phyloP scores from a whole-genome alignment of 768 basidiomycete species.

The Calocybe gangraenosa region DNA sequence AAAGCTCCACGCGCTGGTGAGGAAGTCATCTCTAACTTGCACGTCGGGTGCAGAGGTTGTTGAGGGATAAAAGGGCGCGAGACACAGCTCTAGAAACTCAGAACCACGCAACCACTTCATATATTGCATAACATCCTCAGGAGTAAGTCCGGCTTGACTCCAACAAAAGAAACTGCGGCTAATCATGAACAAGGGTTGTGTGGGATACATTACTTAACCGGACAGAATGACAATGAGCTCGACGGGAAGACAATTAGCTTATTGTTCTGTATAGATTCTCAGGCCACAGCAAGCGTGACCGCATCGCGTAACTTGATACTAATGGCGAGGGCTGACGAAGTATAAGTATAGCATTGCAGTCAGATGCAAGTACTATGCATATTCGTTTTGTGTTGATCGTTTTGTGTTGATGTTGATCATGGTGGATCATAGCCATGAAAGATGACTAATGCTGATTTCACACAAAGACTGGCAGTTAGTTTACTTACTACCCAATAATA shows the following conservation, averaged over 20 bases:
- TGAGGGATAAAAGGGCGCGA: neutral
- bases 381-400: too few species aligned
- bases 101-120: neutral
- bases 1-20: constrained; percentile 4
- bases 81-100: neutral
- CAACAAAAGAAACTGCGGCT: neutral
- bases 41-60: too few species aligned
- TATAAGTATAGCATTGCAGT: too few species aligned
- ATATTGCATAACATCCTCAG: neutral
- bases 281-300: too few species aligned
- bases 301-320: too few species aligned
- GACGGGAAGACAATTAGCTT: constrained; percentile 8
- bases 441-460: too few species aligned
- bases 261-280: constrained; percentile 5
- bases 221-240: constrained; percentile 7
- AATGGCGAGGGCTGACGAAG: too few species aligned
- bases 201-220: neutral
- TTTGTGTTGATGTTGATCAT: too few species aligned
- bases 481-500: too few species aligned
- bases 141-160: neutral
- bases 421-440: too few species aligned
- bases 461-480: too few species aligned
- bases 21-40: neutral
- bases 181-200: constrained; percentile 3
- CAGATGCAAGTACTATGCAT: too few species aligned